Conservation (phyloP, 2,329 filamentous ascomycete genomes). For the Microsporum ferrugineum region DNA sequence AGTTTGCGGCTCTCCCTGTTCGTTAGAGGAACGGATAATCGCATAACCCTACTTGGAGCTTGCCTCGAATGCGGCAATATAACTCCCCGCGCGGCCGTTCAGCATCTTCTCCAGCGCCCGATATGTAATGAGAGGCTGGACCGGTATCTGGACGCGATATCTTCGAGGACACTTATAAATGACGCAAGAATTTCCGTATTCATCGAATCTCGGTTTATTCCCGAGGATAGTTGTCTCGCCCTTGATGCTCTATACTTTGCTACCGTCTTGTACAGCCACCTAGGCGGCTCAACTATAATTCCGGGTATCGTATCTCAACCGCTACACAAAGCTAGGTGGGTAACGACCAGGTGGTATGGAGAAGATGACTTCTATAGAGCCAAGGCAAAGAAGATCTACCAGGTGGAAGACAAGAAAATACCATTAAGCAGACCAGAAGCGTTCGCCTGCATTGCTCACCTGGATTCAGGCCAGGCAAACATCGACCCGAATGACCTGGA, state of each 20-base stretch:
- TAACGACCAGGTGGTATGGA: neutral
- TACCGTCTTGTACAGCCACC: neutral
- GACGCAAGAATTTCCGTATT: neutral
- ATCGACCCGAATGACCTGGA: neutral
- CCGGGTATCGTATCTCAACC: neutral
- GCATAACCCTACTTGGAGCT: neutral
- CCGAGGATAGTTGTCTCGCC: neutral
- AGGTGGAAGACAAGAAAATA: neutral
- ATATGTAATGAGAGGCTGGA: neutral
- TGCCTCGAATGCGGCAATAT: neutral
- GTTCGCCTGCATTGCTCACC: conserved; percentile 5
- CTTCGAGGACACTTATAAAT: neutral
- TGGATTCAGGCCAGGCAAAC: neutral
- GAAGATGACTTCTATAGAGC: too few relatives aligned
- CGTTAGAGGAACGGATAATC: neutral
- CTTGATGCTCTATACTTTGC: neutral
- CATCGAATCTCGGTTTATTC: neutral
- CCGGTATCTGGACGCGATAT: neutral
- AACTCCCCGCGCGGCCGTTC: neutral
- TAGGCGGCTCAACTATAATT: neutral
- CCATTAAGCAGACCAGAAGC: neutral
- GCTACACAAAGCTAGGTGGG: neutral
- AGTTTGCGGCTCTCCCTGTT: neutral
- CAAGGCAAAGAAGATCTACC: too few relatives aligned
- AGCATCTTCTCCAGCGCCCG: neutral